Percentiles rank a stretch among this genome's conserved stretches.
Conservation (phyloP, 257 asterid genomes). For the Anisodus acutangulus region DNA sequence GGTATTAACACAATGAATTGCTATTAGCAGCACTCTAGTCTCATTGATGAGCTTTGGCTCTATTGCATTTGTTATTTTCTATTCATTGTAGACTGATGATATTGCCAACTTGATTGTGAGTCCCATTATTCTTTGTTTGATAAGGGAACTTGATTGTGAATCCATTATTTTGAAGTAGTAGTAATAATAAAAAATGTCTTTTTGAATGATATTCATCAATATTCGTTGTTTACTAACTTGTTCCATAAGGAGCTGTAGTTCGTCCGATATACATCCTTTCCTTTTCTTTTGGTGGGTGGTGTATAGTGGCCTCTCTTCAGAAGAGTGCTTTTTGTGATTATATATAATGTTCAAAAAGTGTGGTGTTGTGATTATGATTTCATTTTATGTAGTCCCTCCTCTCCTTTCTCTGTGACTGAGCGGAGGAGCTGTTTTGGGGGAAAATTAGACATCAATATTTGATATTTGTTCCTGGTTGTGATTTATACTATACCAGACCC, state of each 20-base stretch:
- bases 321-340: neutral
- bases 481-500: neutral
- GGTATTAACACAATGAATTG: neutral
- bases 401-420: neutral
- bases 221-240: neutral
- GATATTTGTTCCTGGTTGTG: slow-evolving; percentile 11
- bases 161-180: neutral
- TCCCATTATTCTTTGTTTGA: neutral
- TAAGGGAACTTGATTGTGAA: neutral
- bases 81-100: slow-evolving; percentile 8
- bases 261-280: neutral
- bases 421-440: neutral
- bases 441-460: neutral
- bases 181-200: neutral
- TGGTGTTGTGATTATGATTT: neutral
- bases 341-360: neutral
- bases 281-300: neutral
- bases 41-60: slow-evolving; percentile 16
- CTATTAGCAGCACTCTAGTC: neutral
- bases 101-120: neutral
- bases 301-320: neutral
- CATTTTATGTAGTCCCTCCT: neutral
- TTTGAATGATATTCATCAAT: neutral
- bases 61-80: neutral
- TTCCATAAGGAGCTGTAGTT: neutral